Base-by-base conservation (phyloP, 352 stramenopile genomes). In the Detonula confervacea region DNA sequence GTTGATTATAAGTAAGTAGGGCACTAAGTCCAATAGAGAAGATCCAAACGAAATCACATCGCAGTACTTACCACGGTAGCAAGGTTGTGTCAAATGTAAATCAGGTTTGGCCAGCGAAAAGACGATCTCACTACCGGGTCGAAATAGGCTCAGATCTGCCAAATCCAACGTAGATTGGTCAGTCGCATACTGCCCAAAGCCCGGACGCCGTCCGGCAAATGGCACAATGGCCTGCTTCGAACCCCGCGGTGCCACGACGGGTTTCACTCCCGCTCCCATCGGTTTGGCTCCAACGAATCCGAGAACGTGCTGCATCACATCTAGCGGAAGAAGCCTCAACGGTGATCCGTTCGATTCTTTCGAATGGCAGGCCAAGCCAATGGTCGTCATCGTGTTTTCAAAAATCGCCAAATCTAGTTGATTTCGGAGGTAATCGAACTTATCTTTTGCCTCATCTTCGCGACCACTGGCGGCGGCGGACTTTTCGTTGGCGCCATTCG, bases 1-100 rank as follows among this genome's bases (percentile, higher is more conserved):
- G n/a, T n/a, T n/a, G n/a, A n/a, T n/a, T n/a, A n/a, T n/a, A n/a
- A n/a, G n/a, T n/a, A n/a, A n/a, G n/a, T n/a, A n/a, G n/a, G n/a
- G n/a, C n/a, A n/a, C n/a, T n/a, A n/a, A n/a, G n/a, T n/a, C n/a
- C n/a, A n/a, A n/a, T n/a, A n/a, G n/a, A n/a, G n/a, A n/a, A n/a
- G n/a, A n/a, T n/a, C n/a, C n/a, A n/a, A n/a, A n/a, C n/a, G n/a
- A n/a, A n/a, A n/a, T n/a, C n/a, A n/a, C n/a, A n/a, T n/a, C n/a
- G 12, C 35, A 44, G 35, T 12, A 44, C 35, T 44, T 12, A 44
- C 35, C 35, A 16, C 56, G 27, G 35, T 46, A 65, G 5, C 56
- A 65, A 0, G 56, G 16, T 30, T 65, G 56, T 14, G 56, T 65
- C 1, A 65, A 33, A 51, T 65, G 56, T 4, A 65, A 65, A 18